These are phyloP conservation scores for Biscutella laevigata DNA, from an alignment of 441 rosid species.

Conservation along the genomic window DNA sequence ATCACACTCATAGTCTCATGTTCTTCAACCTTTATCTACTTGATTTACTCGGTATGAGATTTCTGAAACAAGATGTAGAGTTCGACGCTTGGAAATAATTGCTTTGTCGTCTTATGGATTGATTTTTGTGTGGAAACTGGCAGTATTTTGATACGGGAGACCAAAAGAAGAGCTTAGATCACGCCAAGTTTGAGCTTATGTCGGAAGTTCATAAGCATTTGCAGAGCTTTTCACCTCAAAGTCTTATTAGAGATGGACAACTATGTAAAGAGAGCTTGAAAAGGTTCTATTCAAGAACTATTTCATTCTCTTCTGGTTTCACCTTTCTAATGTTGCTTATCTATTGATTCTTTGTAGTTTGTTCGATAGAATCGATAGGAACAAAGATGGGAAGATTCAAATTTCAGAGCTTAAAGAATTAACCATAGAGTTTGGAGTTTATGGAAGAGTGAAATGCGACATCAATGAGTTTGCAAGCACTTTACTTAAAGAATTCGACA, in stretches of 20 bases:
- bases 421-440: slow-evolving; percentile 26
- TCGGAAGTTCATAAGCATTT: slow-evolving; percentile 25
- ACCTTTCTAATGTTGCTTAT: not conserved
- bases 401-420: slow-evolving; percentile 27
- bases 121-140: not conserved
- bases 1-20: slow-evolving; percentile 21
- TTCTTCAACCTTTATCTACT: slow-evolving; percentile 19
- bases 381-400: slow-evolving; percentile 27
- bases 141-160: slow-evolving; percentile 10
- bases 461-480: slow-evolving; percentile 28
- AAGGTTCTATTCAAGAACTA: slow-evolving; percentile 8
- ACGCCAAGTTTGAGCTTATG: slow-evolving; percentile 23
- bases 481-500: slow-evolving; percentile 23
- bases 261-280: slow-evolving; percentile 15
- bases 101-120: not conserved
- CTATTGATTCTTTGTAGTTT: slow-evolving; percentile 4
- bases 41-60: slow-evolving; percentile 26
- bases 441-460: slow-evolving; percentile 29
- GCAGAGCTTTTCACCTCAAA: slow-evolving; percentile 16
- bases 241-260: slow-evolving; percentile 15
- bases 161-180: slow-evolving; percentile 23
- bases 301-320: not conserved
- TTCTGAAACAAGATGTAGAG: not conserved
- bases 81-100: not conserved
- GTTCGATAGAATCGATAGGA: slow-evolving; percentile 21